Percentiles rank a stretch among this genome's conserved stretches.
These are phyloP conservation scores for Ophiocordyceps australis DNA, from an alignment of 2,329 filamentous ascomycete species.

Conservation along the genomic window DNA sequence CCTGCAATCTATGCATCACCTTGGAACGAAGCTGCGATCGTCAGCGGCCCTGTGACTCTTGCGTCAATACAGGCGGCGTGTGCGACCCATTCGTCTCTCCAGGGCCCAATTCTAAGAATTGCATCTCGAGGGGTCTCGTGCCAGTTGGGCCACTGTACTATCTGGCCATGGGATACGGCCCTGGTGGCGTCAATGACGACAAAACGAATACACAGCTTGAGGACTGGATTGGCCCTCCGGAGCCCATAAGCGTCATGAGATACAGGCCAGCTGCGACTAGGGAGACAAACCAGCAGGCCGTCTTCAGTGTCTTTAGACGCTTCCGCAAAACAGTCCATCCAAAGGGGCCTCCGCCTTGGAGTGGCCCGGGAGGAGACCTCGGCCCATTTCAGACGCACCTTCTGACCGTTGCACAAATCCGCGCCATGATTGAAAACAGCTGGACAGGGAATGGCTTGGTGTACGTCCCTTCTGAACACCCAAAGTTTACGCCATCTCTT, in stretches of 20 bases:
- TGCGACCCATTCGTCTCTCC: conserved; percentile 3
- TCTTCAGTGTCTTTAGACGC: too few relatives aligned
- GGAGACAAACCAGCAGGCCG: conserved; percentile 1
- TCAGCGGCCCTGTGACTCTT: conserved; percentile 18
- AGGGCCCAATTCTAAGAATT: conserved; percentile 3
- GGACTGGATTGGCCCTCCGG: conserved; percentile 8
- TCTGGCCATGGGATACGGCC: conserved; percentile 11
- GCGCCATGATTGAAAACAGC: too few relatives aligned
- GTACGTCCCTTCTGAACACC: too few relatives aligned
- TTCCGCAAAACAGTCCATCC: too few relatives aligned
- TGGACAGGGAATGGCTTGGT: too few relatives aligned
- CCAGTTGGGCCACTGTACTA: conserved; percentile 14
- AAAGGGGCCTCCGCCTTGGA: too few relatives aligned
- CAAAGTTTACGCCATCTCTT: too few relatives aligned
- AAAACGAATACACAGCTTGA: conserved; percentile 8
- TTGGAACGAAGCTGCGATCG: conserved; percentile 13
- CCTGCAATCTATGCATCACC: conserved; percentile 8
- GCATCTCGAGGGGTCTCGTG: conserved; percentile 4
- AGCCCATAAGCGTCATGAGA: conserved; percentile 4
- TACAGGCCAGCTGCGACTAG: too few relatives aligned
- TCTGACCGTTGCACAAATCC: too few relatives aligned
- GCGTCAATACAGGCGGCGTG: conserved; percentile 4
- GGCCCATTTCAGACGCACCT: too few relatives aligned
- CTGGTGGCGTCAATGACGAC: conserved; percentile 9
- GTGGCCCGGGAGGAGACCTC: too few relatives aligned